Percentiles rank a stretch among this genome's conserved stretches.
Conservation (phyloP, 2,329 filamentous ascomycete species). For the Metarhizium sp. region DNA sequence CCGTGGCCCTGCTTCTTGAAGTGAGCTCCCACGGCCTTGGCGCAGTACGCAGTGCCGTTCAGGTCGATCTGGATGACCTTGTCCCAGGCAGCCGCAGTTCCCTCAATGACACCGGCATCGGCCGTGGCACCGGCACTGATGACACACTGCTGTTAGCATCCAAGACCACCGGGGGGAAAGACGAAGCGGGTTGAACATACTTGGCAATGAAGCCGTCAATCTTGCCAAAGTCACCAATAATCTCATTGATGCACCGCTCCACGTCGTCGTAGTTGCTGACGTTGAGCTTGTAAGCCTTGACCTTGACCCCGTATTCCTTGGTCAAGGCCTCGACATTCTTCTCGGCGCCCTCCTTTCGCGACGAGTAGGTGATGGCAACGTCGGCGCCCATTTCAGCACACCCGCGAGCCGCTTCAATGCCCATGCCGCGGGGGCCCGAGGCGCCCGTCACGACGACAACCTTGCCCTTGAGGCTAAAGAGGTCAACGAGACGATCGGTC, state of each 20-base stretch:
- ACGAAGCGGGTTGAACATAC: conserved; percentile 37
- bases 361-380: conserved; percentile 63
- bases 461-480: conserved; percentile 65
- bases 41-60: conserved; percentile 60
- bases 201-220: conserved; percentile 71
- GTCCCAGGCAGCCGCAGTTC: conserved; percentile 56
- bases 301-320: conserved; percentile 59
- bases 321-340: conserved; percentile 57
- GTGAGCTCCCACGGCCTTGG: conserved; percentile 52
- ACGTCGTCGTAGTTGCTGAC: conserved; percentile 43
- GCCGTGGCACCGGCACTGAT: conserved; percentile 56
- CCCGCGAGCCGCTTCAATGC: conserved; percentile 58
- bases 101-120: conserved; percentile 58
- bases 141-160: background rate
- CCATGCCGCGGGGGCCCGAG: conserved; percentile 61
- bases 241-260: conserved; percentile 47
- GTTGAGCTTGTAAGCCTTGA: conserved; percentile 51
- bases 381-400: conserved; percentile 63
- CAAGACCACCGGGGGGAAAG: conserved; percentile 24
- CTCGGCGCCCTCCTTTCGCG: conserved; percentile 57
- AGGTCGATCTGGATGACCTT: conserved; percentile 55
- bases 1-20: conserved; percentile 56
- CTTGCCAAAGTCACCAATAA: conserved; percentile 63
- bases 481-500: conserved; percentile 48
- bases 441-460: conserved; percentile 64